Conservation (phyloP, 805 yeast species). For the Debaryomyces maramus region DNA sequence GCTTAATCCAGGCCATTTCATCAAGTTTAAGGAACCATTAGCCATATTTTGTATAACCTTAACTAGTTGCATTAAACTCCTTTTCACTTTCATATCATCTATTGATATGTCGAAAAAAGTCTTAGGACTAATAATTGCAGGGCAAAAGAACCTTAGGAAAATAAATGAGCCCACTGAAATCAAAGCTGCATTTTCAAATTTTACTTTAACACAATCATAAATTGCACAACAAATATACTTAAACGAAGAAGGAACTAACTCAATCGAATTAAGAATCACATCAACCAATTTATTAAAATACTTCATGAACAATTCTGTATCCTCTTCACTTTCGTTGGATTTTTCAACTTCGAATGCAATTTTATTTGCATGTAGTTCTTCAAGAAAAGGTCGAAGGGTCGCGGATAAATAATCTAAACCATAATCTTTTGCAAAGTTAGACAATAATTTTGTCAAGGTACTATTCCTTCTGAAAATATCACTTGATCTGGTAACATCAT, state of each 20-base stretch:
- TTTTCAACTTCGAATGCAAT: conserved; percentile 69
- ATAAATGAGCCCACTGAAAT: conserved; percentile 84
- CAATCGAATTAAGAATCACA: conserved; percentile 54
- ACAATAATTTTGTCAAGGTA: conserved; percentile 74
- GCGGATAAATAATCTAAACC: conserved; percentile 58
- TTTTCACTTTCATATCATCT: conserved; percentile 42
- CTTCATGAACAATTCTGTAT: conserved; percentile 50
- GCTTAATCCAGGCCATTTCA: conserved; percentile 62
- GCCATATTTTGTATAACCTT: conserved; percentile 85
- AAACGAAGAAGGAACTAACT: conserved; percentile 67
- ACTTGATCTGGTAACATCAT: conserved; percentile 57
- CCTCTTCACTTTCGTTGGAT: conserved; percentile 28
- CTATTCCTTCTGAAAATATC: conserved; percentile 81
- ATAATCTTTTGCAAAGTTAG: conserved; percentile 66
- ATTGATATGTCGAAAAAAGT: conserved; percentile 39
- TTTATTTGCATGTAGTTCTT: conserved; percentile 47
- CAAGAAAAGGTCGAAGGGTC: conserved; percentile 57
- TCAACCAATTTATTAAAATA: conserved; percentile 59
- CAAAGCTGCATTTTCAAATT: conserved; percentile 58
- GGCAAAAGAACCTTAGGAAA: conserved; percentile 82
- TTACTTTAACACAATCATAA: conserved; percentile 52
- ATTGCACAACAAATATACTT: conserved; percentile 70
- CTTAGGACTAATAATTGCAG: conserved; percentile 89
- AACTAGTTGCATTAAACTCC: conserved; percentile 76
- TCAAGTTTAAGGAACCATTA: conserved; percentile 66